Base-by-base conservation (phyloP, 2,329 filamentous ascomycete species). In the Geosmithia flava region DNA sequence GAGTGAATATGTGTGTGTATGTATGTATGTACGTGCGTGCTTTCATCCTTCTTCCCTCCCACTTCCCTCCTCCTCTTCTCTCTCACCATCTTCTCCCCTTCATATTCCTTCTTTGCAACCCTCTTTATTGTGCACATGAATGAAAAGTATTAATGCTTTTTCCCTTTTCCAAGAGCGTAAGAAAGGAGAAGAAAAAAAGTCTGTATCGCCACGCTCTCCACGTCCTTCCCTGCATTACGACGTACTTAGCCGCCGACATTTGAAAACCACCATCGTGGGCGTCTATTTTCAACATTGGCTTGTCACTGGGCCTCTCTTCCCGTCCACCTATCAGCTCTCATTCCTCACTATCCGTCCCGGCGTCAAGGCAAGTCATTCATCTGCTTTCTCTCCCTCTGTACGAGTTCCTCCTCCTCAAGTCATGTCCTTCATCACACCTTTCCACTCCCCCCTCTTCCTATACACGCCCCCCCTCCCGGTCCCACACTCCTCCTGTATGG, bases 381-480 rank as follows among this genome's bases (percentile, higher is more conserved):
- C 7, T 6, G 6, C 29, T 30, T 11, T 30, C 29, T 30, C 29
- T 30, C 29, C 29, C n/a, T n/a, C n/a, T 59, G 58, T 48, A 50
- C 53, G 39, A 19, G n/a, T 19, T 6, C 11, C 39, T n/a, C 6
- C 19, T 41, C 19, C 11, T 41, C 39, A n/a, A 41, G 39, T 42
- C 41, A 20, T 42, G 17, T 19, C 17, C 13, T 42, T n/a, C 41
- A 42, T 23, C 41, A 42, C 37, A n/a, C 44, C 40, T 44, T 50
- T 30, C 55, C 51, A 52, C 52, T 57, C 58, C 60, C 62, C 65
- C 67, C 71, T 52, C 49, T 53, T 53, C 54, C 57, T 50, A 52
- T 56, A 56, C 49, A 55, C 58, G 57, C 58, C 60, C 62, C 65
- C 67, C 71, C 53, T 50, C 51, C 39, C 48, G 51, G 54, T 62